Conservation (phyloP, 305 asterid genomes). For the Solanum hybrid region DNA sequence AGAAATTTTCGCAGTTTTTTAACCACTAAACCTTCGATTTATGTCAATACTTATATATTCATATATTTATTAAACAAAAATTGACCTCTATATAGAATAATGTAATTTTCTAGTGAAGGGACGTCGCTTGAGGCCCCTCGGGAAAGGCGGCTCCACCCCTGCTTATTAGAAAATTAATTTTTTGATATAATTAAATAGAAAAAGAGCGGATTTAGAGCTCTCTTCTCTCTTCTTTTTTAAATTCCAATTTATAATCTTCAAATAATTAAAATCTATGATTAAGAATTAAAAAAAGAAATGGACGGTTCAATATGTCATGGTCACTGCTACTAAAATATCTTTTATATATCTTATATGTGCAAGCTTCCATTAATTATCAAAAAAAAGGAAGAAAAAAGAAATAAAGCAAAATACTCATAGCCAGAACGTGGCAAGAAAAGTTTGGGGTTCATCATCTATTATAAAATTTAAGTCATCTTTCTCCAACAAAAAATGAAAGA, state of each 20-base stretch:
- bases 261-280: background rate
- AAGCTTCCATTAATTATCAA: background rate
- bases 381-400: background rate
- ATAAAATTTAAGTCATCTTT: background rate
- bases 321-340: background rate
- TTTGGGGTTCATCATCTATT: background rate
- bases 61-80: no score
- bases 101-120: rapidly evolving
- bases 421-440: background rate
- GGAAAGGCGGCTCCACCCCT: no score
- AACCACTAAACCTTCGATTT: background rate
- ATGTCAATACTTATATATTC: no score
- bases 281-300: background rate
- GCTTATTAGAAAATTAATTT: background rate
- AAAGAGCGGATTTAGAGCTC: background rate
- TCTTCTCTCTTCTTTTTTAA: background rate
- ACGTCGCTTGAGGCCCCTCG: rapidly evolving
- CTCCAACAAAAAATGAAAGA: background rate
- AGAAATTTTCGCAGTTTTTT: rapidly evolving
- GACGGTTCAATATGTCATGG: background rate
- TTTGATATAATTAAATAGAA: background rate
- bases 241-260: background rate
- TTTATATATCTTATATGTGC: background rate
- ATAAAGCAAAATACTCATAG: background rate
- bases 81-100: no score